Base-by-base conservation (phyloP, 176 grass and related monocot species). In the Oryza meridionalis region DNA sequence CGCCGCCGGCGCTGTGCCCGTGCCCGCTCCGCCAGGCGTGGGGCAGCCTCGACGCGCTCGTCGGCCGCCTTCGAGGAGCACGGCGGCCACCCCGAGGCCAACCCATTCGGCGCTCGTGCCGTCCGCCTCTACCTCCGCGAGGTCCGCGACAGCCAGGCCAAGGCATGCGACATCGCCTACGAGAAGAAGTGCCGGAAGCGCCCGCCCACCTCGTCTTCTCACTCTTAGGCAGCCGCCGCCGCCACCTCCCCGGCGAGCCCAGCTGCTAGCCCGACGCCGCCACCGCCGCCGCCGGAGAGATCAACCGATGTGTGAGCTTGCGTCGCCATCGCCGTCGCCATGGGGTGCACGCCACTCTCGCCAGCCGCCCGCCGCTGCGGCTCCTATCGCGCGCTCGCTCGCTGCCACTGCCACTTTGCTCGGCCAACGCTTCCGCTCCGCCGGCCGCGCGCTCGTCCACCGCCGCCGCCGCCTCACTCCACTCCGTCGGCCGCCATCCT, bases 31-130 rank as follows among this genome's bases (percentile, higher is more conserved):
- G 73, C n/a, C 92, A 91, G 87, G 92, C 92, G 9, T 94, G 89
- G 92, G 92, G 92, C 53, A 85, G 84, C 81, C 92, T 94, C 70
- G 92, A 94, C 87, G 89, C 92, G 2, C 92, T 94, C 78, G 78
- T 94, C 44, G 92, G 92, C 92, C 22, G 92, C 92, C 85, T 94
- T 90, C 87, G 92, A 94, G 90, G 92, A 94, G 87, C 88, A 94
- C 81, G 92, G 92, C 0, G 92, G 92, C 3, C 55, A 70, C 4
- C 92, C 87, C 11, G 92, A 94, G 74, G 87, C 87, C 29, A 94
- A 94, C 82, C 92, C 92, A 10, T 94, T 94, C 58, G 92, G 89
- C 2, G 87, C 92, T 0, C 92, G 92, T 37, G 89, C 92, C 13
- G 92, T 94, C 0, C 64, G 92, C 0, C 92, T 94, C 27, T 94